Evolutionary conservation across 2,329 filamentous ascomycete species (phyloP).

Genomic region (Aspergillus sp.): DNA sequence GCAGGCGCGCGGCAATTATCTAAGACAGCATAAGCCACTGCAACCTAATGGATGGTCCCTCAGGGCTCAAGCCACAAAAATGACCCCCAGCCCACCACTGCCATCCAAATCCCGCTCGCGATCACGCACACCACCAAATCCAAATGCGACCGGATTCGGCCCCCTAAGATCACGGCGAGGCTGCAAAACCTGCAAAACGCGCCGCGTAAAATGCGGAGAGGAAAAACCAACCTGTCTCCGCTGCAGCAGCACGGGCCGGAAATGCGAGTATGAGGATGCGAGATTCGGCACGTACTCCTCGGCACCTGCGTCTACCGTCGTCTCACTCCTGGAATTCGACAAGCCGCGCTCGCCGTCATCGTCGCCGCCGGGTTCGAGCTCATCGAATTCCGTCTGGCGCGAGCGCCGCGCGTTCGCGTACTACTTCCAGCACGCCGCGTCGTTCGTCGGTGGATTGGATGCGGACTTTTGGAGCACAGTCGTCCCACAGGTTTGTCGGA

Average conservation of each 20-base stretch:
- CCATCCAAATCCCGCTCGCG: neutral
- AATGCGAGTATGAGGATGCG: constrained; percentile 37
- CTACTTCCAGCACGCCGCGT: constrained; percentile 40
- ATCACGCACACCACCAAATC: neutral
- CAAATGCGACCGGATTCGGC: neutral
- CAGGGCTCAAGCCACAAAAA: neutral
- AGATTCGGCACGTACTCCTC: constrained; percentile 13
- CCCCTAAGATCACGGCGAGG: constrained; percentile 32
- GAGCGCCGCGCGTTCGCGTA: constrained; percentile 46
- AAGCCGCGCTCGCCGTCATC: constrained; percentile 26
- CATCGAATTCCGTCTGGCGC: constrained; percentile 24
- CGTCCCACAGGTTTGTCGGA: constrained; percentile 41
- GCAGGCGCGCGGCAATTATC: neutral
- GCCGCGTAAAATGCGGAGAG: constrained; percentile 43
- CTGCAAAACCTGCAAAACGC: constrained; percentile 41
- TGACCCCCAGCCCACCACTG: neutral
- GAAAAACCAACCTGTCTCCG: constrained; percentile 38
- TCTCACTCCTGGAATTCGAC: constrained; percentile 8
- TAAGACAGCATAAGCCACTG: neutral
- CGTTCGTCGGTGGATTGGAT: constrained; percentile 39
- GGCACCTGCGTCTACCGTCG: neutral
- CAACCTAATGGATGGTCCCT: neutral
- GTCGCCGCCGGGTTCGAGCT: constrained; percentile 27
- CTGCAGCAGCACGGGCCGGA: constrained; percentile 39
- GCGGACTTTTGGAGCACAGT: constrained; percentile 41